Evolutionary conservation across 192 early-diverging fungal species (phyloP).

Genomic region (Coemansia sp.): DNA sequence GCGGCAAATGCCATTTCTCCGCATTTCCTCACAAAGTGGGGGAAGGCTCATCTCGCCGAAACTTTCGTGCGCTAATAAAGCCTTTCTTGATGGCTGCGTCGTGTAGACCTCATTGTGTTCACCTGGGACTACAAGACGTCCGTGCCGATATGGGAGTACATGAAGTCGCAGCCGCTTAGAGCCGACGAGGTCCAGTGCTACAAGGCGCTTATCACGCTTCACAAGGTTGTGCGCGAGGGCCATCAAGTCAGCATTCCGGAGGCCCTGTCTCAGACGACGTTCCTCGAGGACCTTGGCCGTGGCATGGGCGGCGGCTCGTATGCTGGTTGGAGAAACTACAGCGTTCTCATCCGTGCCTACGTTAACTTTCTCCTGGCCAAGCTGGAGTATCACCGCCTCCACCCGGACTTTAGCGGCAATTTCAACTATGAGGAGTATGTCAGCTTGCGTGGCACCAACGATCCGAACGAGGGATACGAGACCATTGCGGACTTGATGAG

Average conservation of each 20-base stretch:
- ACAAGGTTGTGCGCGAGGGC: constrained; percentile 94
- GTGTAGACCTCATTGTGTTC: constrained; percentile 77
- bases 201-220: constrained; percentile 90
- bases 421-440: constrained; percentile 99
- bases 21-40: neutral
- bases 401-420: constrained; percentile 89
- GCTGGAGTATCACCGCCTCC: constrained; percentile 86
- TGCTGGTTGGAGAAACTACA: constrained; percentile 63
- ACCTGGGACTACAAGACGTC: constrained; percentile 91
- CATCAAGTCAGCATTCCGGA: constrained; percentile 83
- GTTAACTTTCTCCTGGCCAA: constrained; percentile 86
- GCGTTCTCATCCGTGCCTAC: constrained; percentile 83
- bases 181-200: constrained; percentile 95
- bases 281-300: constrained; percentile 74
- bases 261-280: constrained; percentile 71
- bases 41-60: constrained; percentile 1
- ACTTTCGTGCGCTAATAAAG: neutral
- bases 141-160: constrained; percentile 77
- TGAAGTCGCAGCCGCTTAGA: constrained; percentile 84
- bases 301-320: constrained; percentile 34
- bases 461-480: constrained; percentile 99
- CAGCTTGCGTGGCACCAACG: constrained; percentile 87
- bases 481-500: constrained; percentile 93
- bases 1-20: neutral
- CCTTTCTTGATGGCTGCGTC: constrained; percentile 21